These are phyloP conservation scores for Crithidia acanthocephali DNA, from an alignment of 208 protist genomes.

Conservation along the genomic window DNA sequence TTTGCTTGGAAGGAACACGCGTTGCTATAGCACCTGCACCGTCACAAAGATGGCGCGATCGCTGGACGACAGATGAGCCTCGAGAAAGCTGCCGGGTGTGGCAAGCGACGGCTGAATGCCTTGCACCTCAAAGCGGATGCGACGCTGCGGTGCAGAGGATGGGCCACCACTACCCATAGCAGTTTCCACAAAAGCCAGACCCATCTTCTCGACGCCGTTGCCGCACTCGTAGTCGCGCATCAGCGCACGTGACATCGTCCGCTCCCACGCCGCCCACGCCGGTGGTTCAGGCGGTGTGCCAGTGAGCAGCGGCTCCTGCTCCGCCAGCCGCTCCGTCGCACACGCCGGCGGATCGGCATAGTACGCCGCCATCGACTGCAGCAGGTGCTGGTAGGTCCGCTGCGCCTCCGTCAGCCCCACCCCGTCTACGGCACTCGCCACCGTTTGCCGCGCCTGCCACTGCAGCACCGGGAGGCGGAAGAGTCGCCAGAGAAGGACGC, in stretches of 20 bases:
- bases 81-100: constrained; percentile 62
- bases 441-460: constrained; percentile 16
- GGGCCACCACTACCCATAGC: background rate
- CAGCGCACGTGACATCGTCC: constrained; percentile 12
- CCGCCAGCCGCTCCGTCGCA: constrained; percentile 25
- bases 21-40: constrained; percentile 24
- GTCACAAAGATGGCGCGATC: constrained; percentile 70
- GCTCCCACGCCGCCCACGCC: constrained; percentile 45
- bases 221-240: constrained; percentile 34
- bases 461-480: constrained; percentile 41
- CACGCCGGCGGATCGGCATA: constrained; percentile 35
- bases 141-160: constrained; percentile 8
- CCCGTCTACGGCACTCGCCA: background rate
- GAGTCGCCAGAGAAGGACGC: constrained; percentile 51
- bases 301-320: constrained; percentile 30
- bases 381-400: constrained; percentile 26
- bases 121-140: constrained; percentile 64
- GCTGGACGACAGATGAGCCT: constrained; percentile 56
- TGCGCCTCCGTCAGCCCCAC: constrained; percentile 4
- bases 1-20: background rate
- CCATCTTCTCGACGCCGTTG: background rate
- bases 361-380: constrained; percentile 28
- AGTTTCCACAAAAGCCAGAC: constrained; percentile 4
- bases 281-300: constrained; percentile 17
- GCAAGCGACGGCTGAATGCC: constrained; percentile 53